Base-by-base conservation (phyloP, 2,329 filamentous ascomycete species). In the Curvularia verruculosa region DNA sequence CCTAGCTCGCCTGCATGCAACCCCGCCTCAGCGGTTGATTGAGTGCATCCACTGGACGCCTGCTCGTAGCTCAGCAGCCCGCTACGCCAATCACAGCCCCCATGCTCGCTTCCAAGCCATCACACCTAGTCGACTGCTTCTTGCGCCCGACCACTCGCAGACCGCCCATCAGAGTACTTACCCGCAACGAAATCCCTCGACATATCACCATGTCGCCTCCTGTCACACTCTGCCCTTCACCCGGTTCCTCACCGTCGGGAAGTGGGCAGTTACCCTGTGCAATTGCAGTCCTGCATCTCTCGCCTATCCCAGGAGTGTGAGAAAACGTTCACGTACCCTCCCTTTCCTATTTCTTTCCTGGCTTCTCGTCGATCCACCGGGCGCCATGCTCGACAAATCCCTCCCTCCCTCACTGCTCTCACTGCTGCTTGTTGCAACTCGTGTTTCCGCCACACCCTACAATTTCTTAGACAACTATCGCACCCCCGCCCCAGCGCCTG, bases 1-100 rank as follows among this genome's bases (percentile, higher is more conserved):
- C 8, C 45, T 65, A 65, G 66, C 51, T 53, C 49, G 26, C 47
- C 50, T 53, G 45, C 39, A 49, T 21, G 52, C 59, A 59, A 63
- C 71, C 72, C 72, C 72, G 65, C 70, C 64, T 56, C 68, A 68
- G 73, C 73, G 72, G 65, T 60, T 75, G 67, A 55, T 59, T 56
- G 59, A 61, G 57, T 56, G 55, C 66, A 66, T 50, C 65, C 43
- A 70, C 68, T 75, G 71, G 72, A 68, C 69, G 67, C 66, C 64
- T 31, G 58, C 63, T 54, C 62, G 59, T 61, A 54, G 57, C 61
- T 60, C 58, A 61, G 58, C 56, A 70, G 68, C 67, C 65, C 60
- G 34, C 36, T 48, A 48, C 54, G 24, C 73, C 73, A 75, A 75
- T 75, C 69, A 74, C 59, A 36, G 54, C 10, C 13, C 28, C 62